Evolutionary conservation across 192 early-diverging fungal genomes (phyloP), one percentile per base, ranked within the genome.

Genomic region (Cladochytrium replicatum): DNA sequence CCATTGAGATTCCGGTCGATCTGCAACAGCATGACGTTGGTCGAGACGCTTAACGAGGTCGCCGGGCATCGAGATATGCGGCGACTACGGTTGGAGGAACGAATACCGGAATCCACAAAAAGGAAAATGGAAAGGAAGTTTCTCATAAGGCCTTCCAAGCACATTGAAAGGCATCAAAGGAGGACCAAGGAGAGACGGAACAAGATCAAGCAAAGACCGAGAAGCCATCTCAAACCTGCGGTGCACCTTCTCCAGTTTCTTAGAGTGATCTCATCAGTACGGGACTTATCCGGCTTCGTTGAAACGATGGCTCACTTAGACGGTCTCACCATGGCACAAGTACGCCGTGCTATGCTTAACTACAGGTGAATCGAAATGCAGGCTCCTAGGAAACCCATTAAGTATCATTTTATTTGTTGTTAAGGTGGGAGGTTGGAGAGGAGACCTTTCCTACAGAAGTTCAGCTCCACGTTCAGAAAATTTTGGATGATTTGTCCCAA

Each of bases 341-440:
- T 88, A 25, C 77, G 81, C 41, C 71, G 83, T 2, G 78, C 73
- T 6, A 78, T 92, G 37, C 69, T 73, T 22, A 66, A 74, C 34
- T 97, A 97, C 58, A 71, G 82, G 13, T n/a, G n/a, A n/a, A n/a
- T n/a, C n/a, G n/a, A n/a, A n/a, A n/a, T n/a, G n/a, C n/a, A n/a
- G n/a, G n/a, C n/a, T n/a, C n/a, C n/a, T n/a, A n/a, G n/a, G n/a
- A n/a, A n/a, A n/a, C n/a, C n/a, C n/a, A n/a, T n/a, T n/a, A n/a
- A n/a, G n/a, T n/a, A n/a, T n/a, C n/a, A n/a, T n/a, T n/a, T n/a
- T n/a, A n/a, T n/a, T n/a, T n/a, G n/a, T n/a, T n/a, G n/a, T n/a
- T n/a, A n/a, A n/a, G n/a, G n/a, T 97, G 91, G 60, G 93, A 97
- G 55, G 85, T 89, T 7, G 83, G 82, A 22, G 93, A 97, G 52